Evolutionary conservation across 345 rosid species (phyloP).

Genomic region (Lumnitzera littorea): DNA sequence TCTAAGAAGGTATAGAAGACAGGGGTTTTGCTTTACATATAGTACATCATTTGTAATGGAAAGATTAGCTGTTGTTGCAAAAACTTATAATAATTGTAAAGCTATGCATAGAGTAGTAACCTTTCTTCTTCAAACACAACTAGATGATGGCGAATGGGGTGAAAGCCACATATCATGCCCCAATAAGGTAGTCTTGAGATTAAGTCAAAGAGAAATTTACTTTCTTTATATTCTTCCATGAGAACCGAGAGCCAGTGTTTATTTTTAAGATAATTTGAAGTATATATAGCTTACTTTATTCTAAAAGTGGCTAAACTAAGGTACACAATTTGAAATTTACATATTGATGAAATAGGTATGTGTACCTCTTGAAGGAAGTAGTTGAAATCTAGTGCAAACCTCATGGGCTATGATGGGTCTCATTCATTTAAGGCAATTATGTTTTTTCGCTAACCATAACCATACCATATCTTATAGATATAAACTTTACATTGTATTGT

Average conservation of each 20-base stretch:
- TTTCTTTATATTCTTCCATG: too few relatives aligned
- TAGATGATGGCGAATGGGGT: too few relatives aligned
- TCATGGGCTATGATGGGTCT: constrained; percentile 43
- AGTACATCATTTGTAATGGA: constrained; percentile 39
- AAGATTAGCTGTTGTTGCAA: constrained; percentile 35
- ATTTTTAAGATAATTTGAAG: too few relatives aligned
- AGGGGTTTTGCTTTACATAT: constrained; percentile 40
- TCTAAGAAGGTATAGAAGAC: constrained; percentile 27
- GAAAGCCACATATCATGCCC: too few relatives aligned
- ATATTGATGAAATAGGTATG: constrained; percentile 17
- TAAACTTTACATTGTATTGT: too few relatives aligned
- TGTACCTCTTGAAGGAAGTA: constrained; percentile 30
- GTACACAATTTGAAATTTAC: neutral
- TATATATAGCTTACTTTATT: too few relatives aligned
- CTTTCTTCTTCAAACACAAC: too few relatives aligned
- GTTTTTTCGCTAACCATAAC: neutral
- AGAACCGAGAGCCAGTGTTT: too few relatives aligned
- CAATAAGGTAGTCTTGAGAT: too few relatives aligned
- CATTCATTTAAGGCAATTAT: constrained; percentile 46
- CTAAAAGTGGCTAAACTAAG: too few relatives aligned
- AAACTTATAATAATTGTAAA: constrained; percentile 21
- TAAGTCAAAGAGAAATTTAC: too few relatives aligned
- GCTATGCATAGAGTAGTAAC: constrained; percentile 21
- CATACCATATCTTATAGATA: neutral
- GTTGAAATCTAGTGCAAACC: constrained; percentile 49